A percentile compares a stretch with the other conserved stretches of the same genome.
These are phyloP conservation scores for Linderina pennispora DNA, from an alignment of 192 early-diverging fungal species.

Conservation along the genomic window DNA sequence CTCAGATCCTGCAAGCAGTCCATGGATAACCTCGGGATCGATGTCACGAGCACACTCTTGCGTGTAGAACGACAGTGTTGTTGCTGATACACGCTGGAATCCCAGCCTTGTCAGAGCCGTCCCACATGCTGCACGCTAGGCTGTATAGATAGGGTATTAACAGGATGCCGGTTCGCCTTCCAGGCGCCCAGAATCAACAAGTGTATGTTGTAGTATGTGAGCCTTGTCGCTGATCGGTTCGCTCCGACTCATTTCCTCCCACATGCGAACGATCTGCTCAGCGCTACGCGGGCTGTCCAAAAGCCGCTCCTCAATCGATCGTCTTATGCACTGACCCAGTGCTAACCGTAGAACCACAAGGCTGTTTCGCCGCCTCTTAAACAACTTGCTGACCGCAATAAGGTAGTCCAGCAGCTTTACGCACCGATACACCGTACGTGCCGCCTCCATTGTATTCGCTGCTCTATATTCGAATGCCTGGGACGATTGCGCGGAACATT, in stretches of 20 bases:
- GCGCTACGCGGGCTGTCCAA: constrained; percentile 20
- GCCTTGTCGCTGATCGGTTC: constrained; percentile 7
- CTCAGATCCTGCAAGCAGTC: constrained; percentile 29
- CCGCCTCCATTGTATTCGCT: constrained; percentile 7
- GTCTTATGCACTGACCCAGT: constrained; percentile 41
- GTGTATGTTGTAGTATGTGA: constrained; percentile 25
- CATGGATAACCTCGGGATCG: constrained; percentile 8
- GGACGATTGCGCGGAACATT: constrained; percentile 15
- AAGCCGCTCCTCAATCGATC: constrained; percentile 6
- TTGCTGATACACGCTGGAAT: constrained; percentile 33
- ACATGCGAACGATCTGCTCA: constrained; percentile 10
- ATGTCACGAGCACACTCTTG: constrained; percentile 17
- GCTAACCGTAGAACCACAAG: constrained; percentile 20
- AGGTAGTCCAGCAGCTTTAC: constrained; percentile 36
- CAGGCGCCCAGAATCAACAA: constrained; percentile 38
- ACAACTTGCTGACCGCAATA: constrained; percentile 20
- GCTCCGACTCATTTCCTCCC: constrained; percentile 17
- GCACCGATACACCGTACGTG: constrained; percentile 19
- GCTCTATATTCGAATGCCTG: constrained; percentile 4
- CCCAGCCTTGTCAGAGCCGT: constrained; percentile 1
- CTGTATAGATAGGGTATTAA: constrained; percentile 32
- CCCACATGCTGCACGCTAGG: constrained; percentile 16
- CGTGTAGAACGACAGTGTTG: constrained; percentile 37
- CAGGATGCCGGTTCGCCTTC: constrained; percentile 30
- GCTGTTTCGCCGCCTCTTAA: constrained; percentile 14